Base-by-base conservation (phyloP, 2,329 filamentous ascomycete species). In the Cadophora gregata region DNA sequence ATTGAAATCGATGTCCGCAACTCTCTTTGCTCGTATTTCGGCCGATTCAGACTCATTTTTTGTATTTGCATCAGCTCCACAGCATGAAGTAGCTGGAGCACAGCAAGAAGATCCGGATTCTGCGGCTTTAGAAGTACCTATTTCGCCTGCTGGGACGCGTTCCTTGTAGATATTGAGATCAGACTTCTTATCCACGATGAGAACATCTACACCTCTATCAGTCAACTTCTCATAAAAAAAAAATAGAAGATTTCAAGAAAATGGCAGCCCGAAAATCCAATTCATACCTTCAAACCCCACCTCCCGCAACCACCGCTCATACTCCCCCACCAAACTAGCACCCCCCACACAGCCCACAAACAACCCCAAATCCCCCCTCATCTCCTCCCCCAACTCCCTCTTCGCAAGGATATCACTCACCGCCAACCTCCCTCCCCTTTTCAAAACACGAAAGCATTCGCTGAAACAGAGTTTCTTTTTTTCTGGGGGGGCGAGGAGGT, bases 341-440 rank as follows among this genome's bases (percentile, higher is more conserved):
- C 88, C 86, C 1, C 85, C 80, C 31, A 90, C 80, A 67, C 88
- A 90, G 0, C 87, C 87, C 2, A 88, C 84, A 73, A 88, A 87
- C 6, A 89, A 72, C 1, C 82, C 81, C 27, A 86, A 78, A 69
- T 83, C 79, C 1, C 78, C 76, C 58, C 77, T 80, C n/a, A 90
- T 73, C n/a, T 80, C 73, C 8, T 82, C 73, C 0, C 86, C 78
- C 1, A 89, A 76, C 9, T 77, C 72, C 72, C 83, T 83, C 64
- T 78, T 81, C 1, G 84, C 81, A 0, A 90, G 77, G 12, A 90
- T 88, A 71, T 90, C 88, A 1, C 82, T 85, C 42, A 90, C 77
- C 0, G 86, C 87, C 10, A 90, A 77, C 7, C 87, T 77, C 0
- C 88, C 88, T 3, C 85, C 83, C 0, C 83, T 81, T 69, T 84